Base-by-base conservation (phyloP, 208 protist genomes). In the Trypanosoma grayi region DNA sequence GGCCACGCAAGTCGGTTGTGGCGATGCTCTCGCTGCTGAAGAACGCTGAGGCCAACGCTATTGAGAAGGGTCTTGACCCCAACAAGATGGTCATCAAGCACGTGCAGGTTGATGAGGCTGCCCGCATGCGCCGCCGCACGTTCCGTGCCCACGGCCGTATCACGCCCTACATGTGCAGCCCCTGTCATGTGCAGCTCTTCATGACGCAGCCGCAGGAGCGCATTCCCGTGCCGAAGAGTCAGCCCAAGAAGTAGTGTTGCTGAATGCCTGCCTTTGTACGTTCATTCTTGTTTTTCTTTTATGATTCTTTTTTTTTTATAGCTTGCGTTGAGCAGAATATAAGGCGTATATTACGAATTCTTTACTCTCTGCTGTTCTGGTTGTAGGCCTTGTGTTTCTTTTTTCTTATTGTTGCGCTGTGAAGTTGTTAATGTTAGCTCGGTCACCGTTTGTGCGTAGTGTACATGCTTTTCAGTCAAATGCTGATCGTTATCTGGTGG, bases 131-230 rank as follows among this genome's bases (percentile, higher is more conserved):
- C 65, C 87, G 96, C 75, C 86, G 94, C 72, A 97, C 93, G 40
- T 98, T 95, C 81, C 88, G 96, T 75, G 96, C 96, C 46, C 96
- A 98, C 75, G 96, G 96, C 56, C 87, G 94, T 72, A 98, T 98
- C 63, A 80, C 79, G 20, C 88, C 92, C 45, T 97, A 87, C 89
- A 97, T 97, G 92, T 92, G 88, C 85, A 96, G 97, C 83, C 81
- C 85, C 16, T 79, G 97, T 53, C 75, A 79, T 34, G 67, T 73
- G 48, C 67, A 80, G 54, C 74, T 80, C 55, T 84, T 84, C 62
- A 93, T 93, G 83, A 80, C 81, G 13, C 78, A 93, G 75, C 84
- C 86, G 59, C 81, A 90, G 77, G 78, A 85, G 69, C 84, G 84
- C 62, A 78, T 94, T 31, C 87, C 82, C 37, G 81, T 79, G 39